phyloP scores from a whole-genome alignment of 1,284 basidiomycete genomes.

The Vanrija sp. region DNA sequence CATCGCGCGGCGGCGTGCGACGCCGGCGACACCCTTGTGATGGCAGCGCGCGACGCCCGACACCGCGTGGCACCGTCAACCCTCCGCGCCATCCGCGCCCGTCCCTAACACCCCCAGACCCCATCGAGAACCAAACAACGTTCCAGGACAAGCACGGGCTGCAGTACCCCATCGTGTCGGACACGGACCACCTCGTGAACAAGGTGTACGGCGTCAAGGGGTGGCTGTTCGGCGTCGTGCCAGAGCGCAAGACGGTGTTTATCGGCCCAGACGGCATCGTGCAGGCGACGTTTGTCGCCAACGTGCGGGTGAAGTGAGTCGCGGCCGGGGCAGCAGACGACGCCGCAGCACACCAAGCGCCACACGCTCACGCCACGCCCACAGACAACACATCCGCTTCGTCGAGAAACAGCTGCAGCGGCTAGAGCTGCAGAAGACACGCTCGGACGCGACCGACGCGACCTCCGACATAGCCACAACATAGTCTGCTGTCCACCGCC shows the following conservation, averaged over 20 bases:
- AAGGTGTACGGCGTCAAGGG: slow-evolving; percentile 63
- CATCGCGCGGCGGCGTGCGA: background rate
- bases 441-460: background rate
- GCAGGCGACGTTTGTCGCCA: slow-evolving; percentile 49
- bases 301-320: slow-evolving; percentile 20
- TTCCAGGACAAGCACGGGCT: slow-evolving; percentile 70
- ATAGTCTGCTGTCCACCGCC: too few species aligned
- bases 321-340: too few species aligned
- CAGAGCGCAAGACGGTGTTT: slow-evolving; percentile 66
- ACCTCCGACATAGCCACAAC: background rate
- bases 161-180: slow-evolving; percentile 71
- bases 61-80: background rate
- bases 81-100: background rate
- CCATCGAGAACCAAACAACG: slow-evolving; percentile 64
- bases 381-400: slow-evolving; percentile 61
- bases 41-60: background rate
- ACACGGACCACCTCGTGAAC: slow-evolving; percentile 59
- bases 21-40: background rate
- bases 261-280: slow-evolving; percentile 67
- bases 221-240: slow-evolving; percentile 57
- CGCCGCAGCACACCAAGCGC: too few species aligned
- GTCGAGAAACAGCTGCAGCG: slow-evolving; percentile 58
- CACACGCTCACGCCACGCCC: slow-evolving; percentile 31
- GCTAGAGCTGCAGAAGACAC: slow-evolving; percentile 5
- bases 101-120: slow-evolving; percentile 49